Evolutionary conservation across 2,329 filamentous ascomycete genomes (phyloP).

Genomic region (Acrodontium crateriforme): DNA sequence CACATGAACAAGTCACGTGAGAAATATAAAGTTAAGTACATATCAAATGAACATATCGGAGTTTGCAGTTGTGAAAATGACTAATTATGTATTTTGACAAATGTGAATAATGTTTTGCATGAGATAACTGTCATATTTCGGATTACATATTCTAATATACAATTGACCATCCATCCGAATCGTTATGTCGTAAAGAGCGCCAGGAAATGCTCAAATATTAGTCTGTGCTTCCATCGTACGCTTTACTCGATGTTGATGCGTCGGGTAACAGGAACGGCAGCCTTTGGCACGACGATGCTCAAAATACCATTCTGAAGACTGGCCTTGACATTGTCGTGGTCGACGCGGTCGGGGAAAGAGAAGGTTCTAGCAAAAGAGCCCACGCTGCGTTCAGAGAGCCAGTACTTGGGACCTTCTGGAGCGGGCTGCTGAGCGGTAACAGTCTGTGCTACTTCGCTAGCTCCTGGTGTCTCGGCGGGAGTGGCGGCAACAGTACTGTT

Average conservation of each 20-base stretch:
- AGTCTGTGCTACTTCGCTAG: conserved; percentile 5
- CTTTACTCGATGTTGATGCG: conserved; percentile 45
- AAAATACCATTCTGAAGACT: conserved; percentile 47
- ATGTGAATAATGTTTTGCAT: no score
- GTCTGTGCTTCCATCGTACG: no score
- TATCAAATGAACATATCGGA: no score
- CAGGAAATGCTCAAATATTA: no score
- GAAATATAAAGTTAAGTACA: no score
- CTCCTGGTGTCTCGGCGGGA: conserved; percentile 17
- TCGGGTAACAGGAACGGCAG: conserved; percentile 31
- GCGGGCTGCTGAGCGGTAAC: conserved; percentile 12
- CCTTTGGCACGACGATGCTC: conserved; percentile 44
- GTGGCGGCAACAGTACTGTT: conserved; percentile 12
- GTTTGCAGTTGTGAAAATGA: no score
- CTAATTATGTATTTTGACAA: no score
- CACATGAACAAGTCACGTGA: no score
- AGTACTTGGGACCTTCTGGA: conserved; percentile 46
- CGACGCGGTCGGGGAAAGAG: conserved; percentile 42
- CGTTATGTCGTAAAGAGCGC: no score
- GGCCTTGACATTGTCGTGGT: conserved; percentile 48
- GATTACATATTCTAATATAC: no score
- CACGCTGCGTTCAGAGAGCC: conserved; percentile 48
- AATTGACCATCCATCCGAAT: no score
- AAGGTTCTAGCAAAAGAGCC: conserved; percentile 48
- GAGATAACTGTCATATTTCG: no score